Evolutionary conservation across 352 stramenopile genomes (phyloP).

Genomic region (Bremia lactucae): DNA sequence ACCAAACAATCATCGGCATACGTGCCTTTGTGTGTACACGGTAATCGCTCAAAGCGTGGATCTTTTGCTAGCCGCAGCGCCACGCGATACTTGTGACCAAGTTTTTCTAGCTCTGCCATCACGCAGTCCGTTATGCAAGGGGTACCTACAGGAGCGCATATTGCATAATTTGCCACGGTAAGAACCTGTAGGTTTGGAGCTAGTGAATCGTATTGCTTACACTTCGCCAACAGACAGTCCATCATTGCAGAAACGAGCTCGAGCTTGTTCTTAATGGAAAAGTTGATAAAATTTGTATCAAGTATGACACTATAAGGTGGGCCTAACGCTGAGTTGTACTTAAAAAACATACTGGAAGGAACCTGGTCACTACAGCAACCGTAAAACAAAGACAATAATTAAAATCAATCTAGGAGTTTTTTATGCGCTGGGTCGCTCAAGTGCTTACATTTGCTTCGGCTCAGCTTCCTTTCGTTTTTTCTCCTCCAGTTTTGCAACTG

Average conservation of each 20-base stretch:
- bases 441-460: constrained; percentile 87
- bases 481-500: constrained; percentile 62
- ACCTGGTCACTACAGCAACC: constrained; percentile 84
- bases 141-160: constrained; percentile 32
- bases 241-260: constrained; percentile 99
- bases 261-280: constrained; percentile 99
- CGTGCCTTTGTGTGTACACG: constrained; percentile 96
- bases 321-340: constrained; percentile 98
- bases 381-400: not conserved
- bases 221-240: constrained; percentile 99
- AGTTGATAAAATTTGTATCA: constrained; percentile 99
- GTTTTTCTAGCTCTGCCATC: constrained; percentile 99
- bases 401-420: not conserved
- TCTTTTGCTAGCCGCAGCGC: constrained; percentile 93
- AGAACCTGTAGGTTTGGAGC: not conserved
- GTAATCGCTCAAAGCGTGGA: constrained; percentile 95
- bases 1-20: constrained; percentile 99
- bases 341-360: constrained; percentile 98
- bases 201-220: constrained; percentile 27
- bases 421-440: not conserved
- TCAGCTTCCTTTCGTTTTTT: constrained; percentile 86
- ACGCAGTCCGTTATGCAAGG: constrained; percentile 99
- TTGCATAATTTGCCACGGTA: not conserved
- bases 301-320: constrained; percentile 98
- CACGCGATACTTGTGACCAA: constrained; percentile 96